A percentile compares a stretch with the other conserved stretches of the same genome.
Conservation (phyloP, 768 basidiomycete species). For the Xerocomellus chrysenteron region DNA sequence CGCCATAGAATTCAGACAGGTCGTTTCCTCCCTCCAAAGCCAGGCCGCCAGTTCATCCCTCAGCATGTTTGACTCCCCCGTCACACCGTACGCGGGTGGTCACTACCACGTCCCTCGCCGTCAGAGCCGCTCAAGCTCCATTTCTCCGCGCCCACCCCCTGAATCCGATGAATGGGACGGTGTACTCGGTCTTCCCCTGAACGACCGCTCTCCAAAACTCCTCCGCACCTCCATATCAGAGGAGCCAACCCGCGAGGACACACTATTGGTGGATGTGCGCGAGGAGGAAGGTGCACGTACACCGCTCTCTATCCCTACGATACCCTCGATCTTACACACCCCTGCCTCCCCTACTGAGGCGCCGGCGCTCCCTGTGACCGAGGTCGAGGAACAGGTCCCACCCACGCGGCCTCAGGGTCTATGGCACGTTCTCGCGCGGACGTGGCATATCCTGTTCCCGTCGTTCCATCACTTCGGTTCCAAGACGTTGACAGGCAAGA, state of each 20-base stretch:
- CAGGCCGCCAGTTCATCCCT: slow-evolving; percentile 63
- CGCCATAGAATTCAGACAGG: slow-evolving; percentile 93
- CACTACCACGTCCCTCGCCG: slow-evolving; percentile 56
- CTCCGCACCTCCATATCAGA: slow-evolving; percentile 30
- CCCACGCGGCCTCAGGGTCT: slow-evolving; percentile 41
- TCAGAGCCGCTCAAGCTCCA: slow-evolving; percentile 31
- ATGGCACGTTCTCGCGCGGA: slow-evolving; percentile 36
- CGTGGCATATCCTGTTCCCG: slow-evolving; percentile 76
- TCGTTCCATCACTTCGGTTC: slow-evolving; percentile 71
- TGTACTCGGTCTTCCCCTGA: slow-evolving; percentile 48
- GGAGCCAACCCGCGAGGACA: slow-evolving; percentile 14
- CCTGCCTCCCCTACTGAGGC: slow-evolving; percentile 46
- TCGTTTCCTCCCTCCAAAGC: slow-evolving; percentile 75
- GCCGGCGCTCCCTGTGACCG: slow-evolving; percentile 35
- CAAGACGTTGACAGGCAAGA: slow-evolving; percentile 68
- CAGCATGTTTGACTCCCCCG: slow-evolving; percentile 59
- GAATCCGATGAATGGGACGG: slow-evolving; percentile 53
- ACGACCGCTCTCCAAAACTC: slow-evolving; percentile 45
- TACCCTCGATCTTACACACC: slow-evolving; percentile 59
- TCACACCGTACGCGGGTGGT: slow-evolving; percentile 74
- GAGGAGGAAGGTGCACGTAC: slow-evolving; percentile 18
- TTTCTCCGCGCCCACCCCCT: slow-evolving; percentile 25
- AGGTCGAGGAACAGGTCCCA: slow-evolving; percentile 44
- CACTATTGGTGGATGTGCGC: not conserved
- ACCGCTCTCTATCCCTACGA: slow-evolving; percentile 29